Evolutionary conservation across 2,329 filamentous ascomycete species (phyloP).

Genomic region (Cercospora sesami): DNA sequence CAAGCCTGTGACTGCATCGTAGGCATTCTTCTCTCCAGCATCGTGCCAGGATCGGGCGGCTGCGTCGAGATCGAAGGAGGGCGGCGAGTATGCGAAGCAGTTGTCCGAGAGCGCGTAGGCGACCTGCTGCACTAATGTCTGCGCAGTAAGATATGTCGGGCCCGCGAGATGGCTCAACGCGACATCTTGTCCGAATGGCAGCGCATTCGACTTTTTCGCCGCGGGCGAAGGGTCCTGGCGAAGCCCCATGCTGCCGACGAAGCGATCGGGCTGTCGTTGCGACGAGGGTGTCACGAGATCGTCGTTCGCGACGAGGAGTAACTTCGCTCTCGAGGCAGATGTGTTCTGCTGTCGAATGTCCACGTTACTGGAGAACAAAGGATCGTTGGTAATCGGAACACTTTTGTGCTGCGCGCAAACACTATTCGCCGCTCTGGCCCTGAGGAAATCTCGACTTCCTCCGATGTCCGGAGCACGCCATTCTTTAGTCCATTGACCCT

Average conservation of each 20-base stretch:
- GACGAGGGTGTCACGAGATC: background rate
- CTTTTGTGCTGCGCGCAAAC: constrained; percentile 2
- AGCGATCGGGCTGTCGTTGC: constrained; percentile 8
- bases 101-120: constrained; percentile 95
- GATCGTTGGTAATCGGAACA: background rate
- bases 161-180: constrained; percentile 67
- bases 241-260: constrained; percentile 40
- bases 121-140: constrained; percentile 92
- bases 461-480: constrained; percentile 8
- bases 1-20: constrained; percentile 76
- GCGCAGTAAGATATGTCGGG: constrained; percentile 88
- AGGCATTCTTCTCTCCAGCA: constrained; percentile 71
- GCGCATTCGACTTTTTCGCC: constrained; percentile 46
- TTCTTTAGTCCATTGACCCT: background rate
- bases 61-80: constrained; percentile 85
- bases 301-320: background rate
- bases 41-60: constrained; percentile 77
- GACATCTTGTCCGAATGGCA: constrained; percentile 56
- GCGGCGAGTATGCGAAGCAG: constrained; percentile 93
- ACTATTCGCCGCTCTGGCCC: constrained; percentile 4
- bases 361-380: background rate
- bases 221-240: constrained; percentile 16
- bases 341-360: background rate
- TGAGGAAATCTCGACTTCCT: background rate
- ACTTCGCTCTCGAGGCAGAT: background rate